Evolutionary conservation across 805 yeast species (phyloP).

Genomic region (Candida argentea): DNA sequence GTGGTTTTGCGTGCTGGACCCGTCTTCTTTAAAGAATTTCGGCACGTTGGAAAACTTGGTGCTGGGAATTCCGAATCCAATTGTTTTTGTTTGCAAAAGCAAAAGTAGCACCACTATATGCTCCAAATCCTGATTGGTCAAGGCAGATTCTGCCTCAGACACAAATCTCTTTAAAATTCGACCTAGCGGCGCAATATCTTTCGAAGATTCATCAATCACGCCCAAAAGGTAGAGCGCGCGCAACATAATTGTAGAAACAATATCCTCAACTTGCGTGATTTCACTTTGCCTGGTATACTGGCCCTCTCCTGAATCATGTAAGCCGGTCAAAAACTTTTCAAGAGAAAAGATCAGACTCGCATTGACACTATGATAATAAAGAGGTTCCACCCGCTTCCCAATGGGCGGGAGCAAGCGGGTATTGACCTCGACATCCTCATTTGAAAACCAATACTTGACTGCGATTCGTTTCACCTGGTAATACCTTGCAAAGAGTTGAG

Average conservation of each 20-base stretch:
- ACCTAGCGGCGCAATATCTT: conserved; percentile 44
- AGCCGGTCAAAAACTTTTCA: conserved; percentile 12
- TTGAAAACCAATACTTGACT: conserved; percentile 45
- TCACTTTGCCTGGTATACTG: conserved; percentile 12
- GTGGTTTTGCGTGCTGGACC: not conserved
- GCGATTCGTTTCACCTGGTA: conserved; percentile 65
- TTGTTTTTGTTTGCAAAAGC: conserved; percentile 26
- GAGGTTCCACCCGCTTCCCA: conserved; percentile 24
- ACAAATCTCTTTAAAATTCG: conserved; percentile 28
- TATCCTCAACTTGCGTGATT: conserved; percentile 38
- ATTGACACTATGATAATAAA: conserved; percentile 9
- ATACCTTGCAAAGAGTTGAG: conserved; percentile 71
- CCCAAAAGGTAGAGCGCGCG: conserved; percentile 46
- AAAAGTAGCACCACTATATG: conserved; percentile 38
- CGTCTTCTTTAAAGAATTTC: conserved; percentile 17
- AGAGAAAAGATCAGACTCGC: conserved; percentile 16
- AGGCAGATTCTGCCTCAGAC: conserved; percentile 7
- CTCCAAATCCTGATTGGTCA: conserved; percentile 19
- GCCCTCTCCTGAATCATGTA: conserved; percentile 18
- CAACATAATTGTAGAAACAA: conserved; percentile 44
- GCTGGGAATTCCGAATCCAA: conserved; percentile 31
- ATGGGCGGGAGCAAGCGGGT: conserved; percentile 48
- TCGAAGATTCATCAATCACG: conserved; percentile 32
- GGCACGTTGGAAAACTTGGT: conserved; percentile 24
- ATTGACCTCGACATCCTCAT: conserved; percentile 32